A percentile compares a stretch with the other conserved stretches of the same genome.
These are phyloP conservation scores for Colletotrichum magnum DNA, from an alignment of 2,329 filamentous ascomycete genomes.

Conservation along the genomic window DNA sequence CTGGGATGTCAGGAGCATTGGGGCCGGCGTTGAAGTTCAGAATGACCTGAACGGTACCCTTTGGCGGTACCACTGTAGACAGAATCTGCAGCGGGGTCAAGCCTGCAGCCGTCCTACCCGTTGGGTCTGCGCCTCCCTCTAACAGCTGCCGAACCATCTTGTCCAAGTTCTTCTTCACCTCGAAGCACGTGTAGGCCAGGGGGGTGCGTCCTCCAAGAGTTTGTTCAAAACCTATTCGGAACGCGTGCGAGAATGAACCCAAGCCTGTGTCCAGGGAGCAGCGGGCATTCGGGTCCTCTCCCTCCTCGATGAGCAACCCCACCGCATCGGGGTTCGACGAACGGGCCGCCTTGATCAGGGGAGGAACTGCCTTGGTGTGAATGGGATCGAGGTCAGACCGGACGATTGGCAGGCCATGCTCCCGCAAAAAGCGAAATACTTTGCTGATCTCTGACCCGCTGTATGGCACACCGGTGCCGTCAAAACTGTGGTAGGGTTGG, in stretches of 20 bases:
- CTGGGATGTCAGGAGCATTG: conserved; percentile 2
- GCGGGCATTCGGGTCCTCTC: conserved; percentile 1
- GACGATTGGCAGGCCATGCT: neutral
- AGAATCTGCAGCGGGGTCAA: conserved; percentile 6
- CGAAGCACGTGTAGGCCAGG: conserved; percentile 2
- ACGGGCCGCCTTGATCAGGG: conserved; percentile 7
- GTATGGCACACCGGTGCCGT: neutral
- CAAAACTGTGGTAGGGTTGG: neutral
- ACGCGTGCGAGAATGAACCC: neutral
- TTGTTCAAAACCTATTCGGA: neutral
- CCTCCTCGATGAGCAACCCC: neutral
- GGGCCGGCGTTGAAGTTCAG: conserved; percentile 39
- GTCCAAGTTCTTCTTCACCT: neutral
- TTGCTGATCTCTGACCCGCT: neutral
- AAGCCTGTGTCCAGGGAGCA: neutral
- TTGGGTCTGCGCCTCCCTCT: conserved; percentile 2
- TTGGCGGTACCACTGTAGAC: neutral
- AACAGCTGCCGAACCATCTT: conserved; percentile 2
- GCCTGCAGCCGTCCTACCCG: neutral
- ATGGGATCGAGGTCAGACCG: neutral
- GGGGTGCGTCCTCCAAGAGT: neutral
- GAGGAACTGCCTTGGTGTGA: neutral
- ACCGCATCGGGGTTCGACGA: neutral
- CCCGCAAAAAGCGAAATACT: conserved; percentile 6
- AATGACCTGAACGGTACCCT: conserved; percentile 20